These are phyloP conservation scores for Solanum peruvianum DNA, from an alignment of 257 asterid species.

Conservation along the genomic window DNA sequence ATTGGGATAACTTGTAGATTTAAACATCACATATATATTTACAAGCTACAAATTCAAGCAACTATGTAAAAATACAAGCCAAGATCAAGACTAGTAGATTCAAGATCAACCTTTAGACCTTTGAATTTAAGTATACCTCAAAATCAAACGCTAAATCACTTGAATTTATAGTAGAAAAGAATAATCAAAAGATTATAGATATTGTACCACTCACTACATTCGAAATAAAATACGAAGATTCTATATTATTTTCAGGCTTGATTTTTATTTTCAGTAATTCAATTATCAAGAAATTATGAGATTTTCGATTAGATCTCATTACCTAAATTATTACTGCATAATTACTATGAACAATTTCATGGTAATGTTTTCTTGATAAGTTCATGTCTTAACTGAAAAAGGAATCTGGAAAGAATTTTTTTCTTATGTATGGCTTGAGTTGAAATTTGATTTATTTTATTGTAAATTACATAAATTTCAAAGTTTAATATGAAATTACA, in stretches of 20 bases:
- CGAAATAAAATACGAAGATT: not conserved
- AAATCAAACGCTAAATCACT: not conserved
- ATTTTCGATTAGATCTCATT: not conserved
- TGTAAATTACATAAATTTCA: too few relatives aligned
- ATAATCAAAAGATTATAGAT: not conserved
- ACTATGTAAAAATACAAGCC: not conserved
- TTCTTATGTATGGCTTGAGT: not conserved
- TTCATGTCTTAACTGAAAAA: not conserved
- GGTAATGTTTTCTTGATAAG: not conserved
- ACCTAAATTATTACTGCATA: not conserved
- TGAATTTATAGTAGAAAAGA: not conserved
- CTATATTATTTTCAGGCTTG: not conserved
- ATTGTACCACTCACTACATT: not conserved
- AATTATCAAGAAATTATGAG: not conserved
- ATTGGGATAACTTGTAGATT: not conserved
- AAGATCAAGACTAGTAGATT: too few relatives aligned
- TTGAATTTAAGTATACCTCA: not conserved
- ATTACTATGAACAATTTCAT: not conserved
- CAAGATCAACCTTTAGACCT: not conserved
- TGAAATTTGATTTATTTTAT: not conserved
- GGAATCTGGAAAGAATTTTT: not conserved
- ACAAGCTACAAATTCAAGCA: not conserved
- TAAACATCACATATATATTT: not conserved
- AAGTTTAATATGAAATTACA: too few relatives aligned
- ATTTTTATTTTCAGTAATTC: not conserved